Base-by-base conservation (phyloP, 257 asterid genomes). In the Nicotiana benthamiana region DNA sequence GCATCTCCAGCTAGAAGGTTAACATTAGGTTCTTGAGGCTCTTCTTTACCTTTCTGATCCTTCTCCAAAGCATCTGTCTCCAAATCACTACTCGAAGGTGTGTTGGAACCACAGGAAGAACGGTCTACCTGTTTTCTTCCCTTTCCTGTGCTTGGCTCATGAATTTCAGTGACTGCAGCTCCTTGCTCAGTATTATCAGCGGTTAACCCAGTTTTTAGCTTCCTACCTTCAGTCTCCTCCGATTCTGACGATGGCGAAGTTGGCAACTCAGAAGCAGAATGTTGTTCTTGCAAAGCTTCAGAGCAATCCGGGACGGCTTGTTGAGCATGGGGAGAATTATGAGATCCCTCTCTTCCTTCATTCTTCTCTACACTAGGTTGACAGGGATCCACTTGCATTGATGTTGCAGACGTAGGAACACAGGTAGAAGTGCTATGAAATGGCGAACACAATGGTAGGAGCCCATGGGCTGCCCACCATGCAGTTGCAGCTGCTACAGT, bases 81-180 rank as follows among this genome's bases (percentile, higher is more conserved):
- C 40, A 92, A 91, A 75, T 95, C 99, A 75, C 98, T 93, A 90
- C 99, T 89, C 52, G 99, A 95, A 53, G 98, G 90, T 30, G 99
- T 92, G 84, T 95, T 95, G n/a, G 99, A 95, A 83, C 99, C 99
- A 85, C 99, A 95, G 10, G 99, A 95, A 80, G 99, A 95, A 79
- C 99, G 97, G 86, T 92, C 99, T 40, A 89, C 91, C 87, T 63
- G 92, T 86, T 89, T 93, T 88, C 91, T 84, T 81, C 83, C 86
- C 85, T 89, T 90, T 77, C 85, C 67, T 84, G 87, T 88, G 90
- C 86, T 88, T 62, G 87, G 83, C 63, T 91, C 96, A 52, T 82
- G 77, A 61, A 75, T 83, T 79, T 83, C 91, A 51, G 87, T 60
- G 64, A 79, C 83, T 75, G 75, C 84, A 74, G 81, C 87, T 84